Base-by-base conservation (phyloP, 148 eudicot genomes). In the Vaccinium corymbosum region DNA sequence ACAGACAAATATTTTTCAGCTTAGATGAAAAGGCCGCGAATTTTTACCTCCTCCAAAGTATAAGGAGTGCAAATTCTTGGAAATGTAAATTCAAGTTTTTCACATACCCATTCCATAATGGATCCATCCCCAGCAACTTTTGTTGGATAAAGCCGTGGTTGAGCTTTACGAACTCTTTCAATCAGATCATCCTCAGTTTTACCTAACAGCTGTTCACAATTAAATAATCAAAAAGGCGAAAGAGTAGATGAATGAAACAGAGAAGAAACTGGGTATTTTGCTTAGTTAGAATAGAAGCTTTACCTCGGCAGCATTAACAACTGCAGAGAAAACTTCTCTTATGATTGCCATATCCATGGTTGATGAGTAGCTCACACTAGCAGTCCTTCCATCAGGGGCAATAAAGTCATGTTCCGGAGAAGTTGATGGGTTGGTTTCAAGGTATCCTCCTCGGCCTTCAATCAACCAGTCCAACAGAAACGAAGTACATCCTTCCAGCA, bases 391-490 rank as follows among this genome's bases (percentile, higher is more conserved):
- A 90, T 91, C 93, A 9, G 95, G 94, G 72, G 97, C 90, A 66
- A 82, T 88, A 83, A 95, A 95, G 38, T 64, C 86, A 84, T 95
- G 98, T 83, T 95, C 98, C 0, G 98, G 98, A n/a, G 98, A 95
- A 8, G 98, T 95, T 83, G 98, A 95, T 27, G 98, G 98, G 87
- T 95, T 94, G 6, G 98, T 95, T 85, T 94, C 95, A 20, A 94
- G 90, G 86, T 68, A 89, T 48, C 92, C 93, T 64, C 90, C 93
- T 38, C 80, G 86, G 87, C 98, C 98, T 88, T 90, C 90, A 51
- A 93, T 90, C 85, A 92, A 87, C 98, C 98, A 95, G 87, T 95
- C 98, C 70, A 95, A 76, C 81, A 94, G 86, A 88, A 95, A 95
- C 2, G 88, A 89, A 9, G 91, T 86, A 62, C 93, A 90, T 64